Base-by-base conservation (phyloP, 2,329 filamentous ascomycete genomes). In the Cercospora zeina region DNA sequence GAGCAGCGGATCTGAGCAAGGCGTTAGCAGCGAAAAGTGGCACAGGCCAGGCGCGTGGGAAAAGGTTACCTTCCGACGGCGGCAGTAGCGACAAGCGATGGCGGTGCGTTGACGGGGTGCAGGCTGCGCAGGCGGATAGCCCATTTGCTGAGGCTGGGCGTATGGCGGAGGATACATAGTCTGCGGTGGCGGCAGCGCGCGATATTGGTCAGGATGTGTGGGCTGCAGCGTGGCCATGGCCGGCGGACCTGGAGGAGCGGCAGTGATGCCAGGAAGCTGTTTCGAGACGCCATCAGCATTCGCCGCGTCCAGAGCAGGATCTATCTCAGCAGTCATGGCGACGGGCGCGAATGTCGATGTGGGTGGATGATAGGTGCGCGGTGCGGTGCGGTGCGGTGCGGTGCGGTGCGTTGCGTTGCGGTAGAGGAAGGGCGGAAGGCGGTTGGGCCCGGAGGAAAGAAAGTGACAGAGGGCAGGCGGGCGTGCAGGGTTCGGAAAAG, bases 1-100 rank as follows among this genome's bases (percentile, higher is more conserved):
- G 88, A 90, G 79, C 88, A 91, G 63, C 88, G 86, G 74, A 90
- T 90, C 88, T 90, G 75, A 9, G 62, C 63, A 64, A 61, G 54
- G 55, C 49, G 47, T 39, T 30, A 9, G 30, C 27, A 39, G 14
- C 39, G 49, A 31, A 49, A 39, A 49, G 13, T 24, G 11, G 10
- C 11, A 42, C 31, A 16, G 24, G 6, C n/a, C 57, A 27, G 19
- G 49, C 60, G 30, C 8, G 14, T 21, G 70, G 39, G 24, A 27
- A 27, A 27, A 27, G 3, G 24, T 27, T 69, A 85, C 83, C 81
- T 86, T 86, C 72, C 83, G 79, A 73, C 83, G 78, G 62, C 83
- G 76, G 73, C 83, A 86, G 72, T 86, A 86, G 62, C 82, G 79
- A 70, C 83, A 86, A 51, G 83, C 83, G 72, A 86, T 86, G 59